Percentiles rank a stretch among this genome's conserved stretches.
Evolutionary conservation across 768 basidiomycete species (phyloP).

Genomic region (Russula compacta): DNA sequence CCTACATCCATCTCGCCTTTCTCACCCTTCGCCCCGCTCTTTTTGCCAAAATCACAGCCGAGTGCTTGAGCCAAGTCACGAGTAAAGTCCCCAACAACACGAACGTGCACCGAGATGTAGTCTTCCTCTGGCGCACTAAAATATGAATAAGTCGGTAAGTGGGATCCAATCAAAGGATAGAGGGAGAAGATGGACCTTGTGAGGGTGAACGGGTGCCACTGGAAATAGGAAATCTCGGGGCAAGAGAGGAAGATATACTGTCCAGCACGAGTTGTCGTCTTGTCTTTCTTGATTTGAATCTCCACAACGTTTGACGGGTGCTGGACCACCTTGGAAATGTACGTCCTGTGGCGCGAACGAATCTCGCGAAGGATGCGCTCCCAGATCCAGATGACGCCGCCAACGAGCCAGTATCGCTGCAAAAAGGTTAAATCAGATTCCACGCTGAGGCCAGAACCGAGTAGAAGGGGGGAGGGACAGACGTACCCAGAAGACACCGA

Average conservation of each 20-base stretch:
- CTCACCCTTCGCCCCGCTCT: conserved; percentile 33
- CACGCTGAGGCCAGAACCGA: background rate
- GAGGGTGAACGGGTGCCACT: conserved; percentile 96
- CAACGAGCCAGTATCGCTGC: conserved; percentile 84
- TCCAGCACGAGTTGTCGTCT: conserved; percentile 70
- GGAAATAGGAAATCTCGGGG: conserved; percentile 89
- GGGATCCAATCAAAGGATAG: background rate
- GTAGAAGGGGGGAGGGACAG: background rate
- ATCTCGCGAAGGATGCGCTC: conserved; percentile 92
- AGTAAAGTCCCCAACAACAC: conserved; percentile 89
- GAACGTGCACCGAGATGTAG: conserved; percentile 89
- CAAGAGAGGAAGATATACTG: conserved; percentile 91
- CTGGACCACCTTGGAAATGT: conserved; percentile 89
- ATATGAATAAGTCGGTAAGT: background rate
- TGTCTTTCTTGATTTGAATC: conserved; percentile 96
- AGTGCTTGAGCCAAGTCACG: conserved; percentile 68
- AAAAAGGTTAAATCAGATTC: conserved; percentile 11
- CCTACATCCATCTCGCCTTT: conserved; percentile 34
- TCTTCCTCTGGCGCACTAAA: conserved; percentile 87
- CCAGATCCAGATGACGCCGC: conserved; percentile 74
- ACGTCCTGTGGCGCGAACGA: conserved; percentile 83
- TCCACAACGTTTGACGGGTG: conserved; percentile 94
- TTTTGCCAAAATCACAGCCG: conserved; percentile 70
- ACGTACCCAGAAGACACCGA: conserved; percentile 94
- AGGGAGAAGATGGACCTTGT: conserved; percentile 44